Evolutionary conservation across 176 grass and related monocot species (phyloP).

Genomic region (Aegilops tauschii): DNA sequence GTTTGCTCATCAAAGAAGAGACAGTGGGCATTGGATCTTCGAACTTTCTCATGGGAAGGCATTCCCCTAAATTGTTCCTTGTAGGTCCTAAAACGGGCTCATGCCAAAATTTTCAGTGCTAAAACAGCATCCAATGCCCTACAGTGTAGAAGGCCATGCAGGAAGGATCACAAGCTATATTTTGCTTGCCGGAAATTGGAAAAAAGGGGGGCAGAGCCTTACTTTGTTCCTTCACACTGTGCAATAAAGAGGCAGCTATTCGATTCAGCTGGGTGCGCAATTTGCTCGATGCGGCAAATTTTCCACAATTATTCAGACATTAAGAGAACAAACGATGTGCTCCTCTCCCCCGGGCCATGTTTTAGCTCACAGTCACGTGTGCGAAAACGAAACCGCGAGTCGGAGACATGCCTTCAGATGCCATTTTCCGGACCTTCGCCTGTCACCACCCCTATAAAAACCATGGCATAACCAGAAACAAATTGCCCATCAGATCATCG

Average conservation of each 20-base stretch:
- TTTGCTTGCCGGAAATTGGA: slow-evolving; percentile 32
- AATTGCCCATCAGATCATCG: slow-evolving; percentile 35
- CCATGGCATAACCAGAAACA: slow-evolving; percentile 28
- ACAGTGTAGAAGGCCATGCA: slow-evolving; percentile 31
- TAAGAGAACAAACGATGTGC: slow-evolving; percentile 2
- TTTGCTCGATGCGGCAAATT: slow-evolving; percentile 23
- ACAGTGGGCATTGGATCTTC: slow-evolving; percentile 52
- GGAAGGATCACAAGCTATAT: not conserved
- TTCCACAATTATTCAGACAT: slow-evolving; percentile 34
- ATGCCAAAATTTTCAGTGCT: slow-evolving; percentile 9
- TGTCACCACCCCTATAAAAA: slow-evolving; percentile 42
- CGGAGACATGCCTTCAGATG: slow-evolving; percentile 17
- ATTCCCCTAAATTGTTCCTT: slow-evolving; percentile 2
- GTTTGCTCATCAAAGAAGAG: slow-evolving; percentile 40
- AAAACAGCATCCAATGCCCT: slow-evolving; percentile 43
- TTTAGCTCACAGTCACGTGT: slow-evolving; percentile 24
- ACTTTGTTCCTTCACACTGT: slow-evolving; percentile 28
- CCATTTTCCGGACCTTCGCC: slow-evolving; percentile 13
- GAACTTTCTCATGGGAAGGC: slow-evolving; percentile 14
- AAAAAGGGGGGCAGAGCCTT: not conserved
- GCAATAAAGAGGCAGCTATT: slow-evolving; percentile 34
- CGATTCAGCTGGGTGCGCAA: slow-evolving; percentile 26
- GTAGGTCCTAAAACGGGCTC: not conserved
- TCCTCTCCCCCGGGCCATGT: not conserved
- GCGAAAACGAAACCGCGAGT: slow-evolving; percentile 14